These are phyloP conservation scores for Globisporangium cederbergense DNA, from an alignment of 352 stramenopile species.

Conservation along the genomic window DNA sequence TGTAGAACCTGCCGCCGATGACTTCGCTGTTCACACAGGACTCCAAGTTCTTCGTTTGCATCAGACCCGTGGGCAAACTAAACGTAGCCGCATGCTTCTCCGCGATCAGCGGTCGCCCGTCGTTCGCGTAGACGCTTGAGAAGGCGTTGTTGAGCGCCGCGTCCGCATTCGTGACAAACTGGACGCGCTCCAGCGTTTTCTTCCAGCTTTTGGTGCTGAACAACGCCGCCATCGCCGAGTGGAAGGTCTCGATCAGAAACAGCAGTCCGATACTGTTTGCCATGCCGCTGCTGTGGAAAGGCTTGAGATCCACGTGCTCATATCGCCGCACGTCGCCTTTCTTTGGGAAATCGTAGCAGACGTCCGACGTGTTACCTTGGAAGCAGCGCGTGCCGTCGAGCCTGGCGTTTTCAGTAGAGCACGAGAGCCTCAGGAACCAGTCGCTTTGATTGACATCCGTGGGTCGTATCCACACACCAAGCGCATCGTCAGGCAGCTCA, in stretches of 20 bases:
- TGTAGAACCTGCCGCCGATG: constrained; percentile 24
- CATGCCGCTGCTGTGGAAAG: constrained; percentile 18
- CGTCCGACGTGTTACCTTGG: constrained; percentile 19
- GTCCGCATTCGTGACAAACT: constrained; percentile 16
- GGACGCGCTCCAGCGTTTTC: constrained; percentile 23
- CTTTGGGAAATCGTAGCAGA: constrained; percentile 30
- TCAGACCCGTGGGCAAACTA: constrained; percentile 9
- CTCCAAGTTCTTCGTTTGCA: constrained; percentile 26
- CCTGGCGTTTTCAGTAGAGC: constrained; percentile 15
- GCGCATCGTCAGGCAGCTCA: constrained; percentile 16
- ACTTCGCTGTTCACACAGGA: constrained; percentile 25
- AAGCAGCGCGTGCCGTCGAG: constrained; percentile 27
- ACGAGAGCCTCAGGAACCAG: constrained; percentile 27
- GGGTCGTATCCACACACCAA: constrained; percentile 29
- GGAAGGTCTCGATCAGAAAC: constrained; percentile 27
- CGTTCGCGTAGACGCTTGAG: constrained; percentile 18
- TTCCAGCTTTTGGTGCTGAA: constrained; percentile 31
- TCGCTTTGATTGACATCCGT: constrained; percentile 16
- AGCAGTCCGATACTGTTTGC: constrained; percentile 28
- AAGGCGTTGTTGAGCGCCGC: constrained; percentile 23
- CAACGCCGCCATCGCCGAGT: constrained; percentile 22
- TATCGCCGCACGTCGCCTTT: constrained; percentile 22
- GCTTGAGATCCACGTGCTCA: constrained; percentile 15
- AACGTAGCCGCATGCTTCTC: constrained; percentile 15
- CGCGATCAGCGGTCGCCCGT: constrained; percentile 22